These are phyloP conservation scores for Neltuma alba DNA, from an alignment of 306 rosid species.

Conservation along the genomic window DNA sequence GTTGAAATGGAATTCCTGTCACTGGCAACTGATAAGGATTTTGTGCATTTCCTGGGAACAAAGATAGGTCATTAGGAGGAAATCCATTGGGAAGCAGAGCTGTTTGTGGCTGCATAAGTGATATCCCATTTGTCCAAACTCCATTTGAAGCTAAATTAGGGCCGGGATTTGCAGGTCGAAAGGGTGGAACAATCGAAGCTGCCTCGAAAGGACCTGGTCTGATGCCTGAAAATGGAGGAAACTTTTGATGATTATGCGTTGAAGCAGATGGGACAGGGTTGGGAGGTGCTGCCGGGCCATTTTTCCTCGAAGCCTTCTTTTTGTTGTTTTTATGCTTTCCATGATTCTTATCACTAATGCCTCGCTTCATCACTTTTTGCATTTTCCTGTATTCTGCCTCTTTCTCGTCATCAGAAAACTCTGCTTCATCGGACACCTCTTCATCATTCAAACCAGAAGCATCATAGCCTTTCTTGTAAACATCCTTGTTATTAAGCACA, in stretches of 20 bases:
- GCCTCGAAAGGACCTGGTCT: conserved; percentile 48
- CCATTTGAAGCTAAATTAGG: conserved; percentile 45
- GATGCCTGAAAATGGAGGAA: conserved; percentile 41
- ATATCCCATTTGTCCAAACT: conserved; percentile 58
- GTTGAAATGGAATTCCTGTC: conserved; percentile 52
- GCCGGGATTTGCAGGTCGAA: conserved; percentile 44
- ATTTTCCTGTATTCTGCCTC: conserved; percentile 76
- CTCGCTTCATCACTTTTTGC: conserved; percentile 62
- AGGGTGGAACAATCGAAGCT: conserved; percentile 42
- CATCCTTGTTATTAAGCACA: conserved; percentile 72
- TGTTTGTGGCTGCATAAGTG: conserved; percentile 53
- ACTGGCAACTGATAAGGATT: conserved; percentile 57
- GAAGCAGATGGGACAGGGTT: conserved; percentile 39
- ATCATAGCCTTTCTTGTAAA: conserved; percentile 89
- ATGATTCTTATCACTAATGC: conserved; percentile 52
- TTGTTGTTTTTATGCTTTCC: conserved; percentile 48
- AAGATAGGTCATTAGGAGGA: conserved; percentile 52
- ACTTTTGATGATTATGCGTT: conserved; percentile 22
- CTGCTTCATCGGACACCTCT: conserved; percentile 68
- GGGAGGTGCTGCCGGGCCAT: conserved; percentile 28
- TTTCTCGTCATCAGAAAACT: conserved; percentile 94
- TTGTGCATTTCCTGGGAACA: conserved; percentile 54
- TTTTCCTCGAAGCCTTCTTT: conserved; percentile 37
- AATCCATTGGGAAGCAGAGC: conserved; percentile 49
- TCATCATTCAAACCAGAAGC: conserved; percentile 90